Conservation (phyloP, 2,329 filamentous ascomycete genomes). For the Fusarium lateritium region DNA sequence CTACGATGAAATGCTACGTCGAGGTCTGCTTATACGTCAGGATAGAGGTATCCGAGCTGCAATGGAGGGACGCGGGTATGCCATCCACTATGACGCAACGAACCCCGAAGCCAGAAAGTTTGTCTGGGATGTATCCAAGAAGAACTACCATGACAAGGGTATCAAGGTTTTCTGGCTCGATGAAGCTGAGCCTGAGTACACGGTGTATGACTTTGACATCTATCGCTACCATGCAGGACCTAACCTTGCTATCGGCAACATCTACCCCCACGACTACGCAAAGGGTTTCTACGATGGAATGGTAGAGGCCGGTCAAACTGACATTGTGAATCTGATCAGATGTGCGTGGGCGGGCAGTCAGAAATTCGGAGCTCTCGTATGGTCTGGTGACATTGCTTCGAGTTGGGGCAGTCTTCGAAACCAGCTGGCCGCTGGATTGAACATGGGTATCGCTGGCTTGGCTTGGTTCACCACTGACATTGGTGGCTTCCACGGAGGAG, state of each 20-base stretch:
- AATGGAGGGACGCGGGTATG: constrained; percentile 72
- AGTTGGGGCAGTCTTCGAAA: constrained; percentile 72
- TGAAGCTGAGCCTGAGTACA: constrained; percentile 77
- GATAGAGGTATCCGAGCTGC: constrained; percentile 71
- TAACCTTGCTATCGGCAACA: constrained; percentile 66
- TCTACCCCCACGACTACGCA: constrained; percentile 72
- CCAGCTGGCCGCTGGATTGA: constrained; percentile 74
- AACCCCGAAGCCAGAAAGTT: constrained; percentile 70
- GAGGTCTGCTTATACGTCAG: constrained; percentile 70
- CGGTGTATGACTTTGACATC: constrained; percentile 75
- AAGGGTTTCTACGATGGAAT: constrained; percentile 73
- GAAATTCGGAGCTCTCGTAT: constrained; percentile 74
- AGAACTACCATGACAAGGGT: constrained; percentile 73
- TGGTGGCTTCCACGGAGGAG: constrained; percentile 77
- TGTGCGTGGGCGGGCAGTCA: constrained; percentile 69
- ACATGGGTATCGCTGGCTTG: constrained; percentile 75
- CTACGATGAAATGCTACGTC: constrained; percentile 72
- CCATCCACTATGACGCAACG: constrained; percentile 74
- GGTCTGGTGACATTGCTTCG: constrained; percentile 76
- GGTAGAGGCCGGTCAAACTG: constrained; percentile 63
- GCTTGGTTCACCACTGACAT: constrained; percentile 81
- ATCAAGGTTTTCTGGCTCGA: constrained; percentile 78
- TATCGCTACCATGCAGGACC: constrained; percentile 61
- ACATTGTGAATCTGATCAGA: constrained; percentile 69
- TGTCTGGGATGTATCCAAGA: constrained; percentile 70